phyloP scores from a whole-genome alignment of 2,329 filamentous ascomycete genomes.

The Amauroascus verrucosus region DNA sequence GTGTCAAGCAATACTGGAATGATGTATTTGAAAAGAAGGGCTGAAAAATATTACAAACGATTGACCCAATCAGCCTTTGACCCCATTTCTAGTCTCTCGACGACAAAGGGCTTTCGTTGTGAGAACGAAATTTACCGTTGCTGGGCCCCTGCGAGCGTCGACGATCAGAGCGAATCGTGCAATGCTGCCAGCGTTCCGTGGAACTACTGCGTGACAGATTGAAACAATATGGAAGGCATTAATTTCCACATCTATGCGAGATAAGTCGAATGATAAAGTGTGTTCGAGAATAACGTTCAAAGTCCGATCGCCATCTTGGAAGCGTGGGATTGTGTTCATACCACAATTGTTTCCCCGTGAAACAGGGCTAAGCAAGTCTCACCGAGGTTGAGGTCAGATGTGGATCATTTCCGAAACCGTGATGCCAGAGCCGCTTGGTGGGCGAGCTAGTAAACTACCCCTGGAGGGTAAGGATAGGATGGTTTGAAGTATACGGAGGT shows the following conservation, averaged over 20 bases:
- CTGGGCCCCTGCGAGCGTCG: too few relatives aligned
- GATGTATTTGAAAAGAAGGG: conserved; percentile 23
- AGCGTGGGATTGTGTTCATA: background rate
- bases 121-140: too few relatives aligned
- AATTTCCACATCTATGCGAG: background rate
- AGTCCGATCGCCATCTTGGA: background rate
- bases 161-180: background rate
- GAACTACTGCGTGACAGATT: background rate
- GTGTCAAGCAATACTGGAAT: conserved; percentile 28
- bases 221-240: background rate
- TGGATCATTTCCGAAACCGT: background rate
- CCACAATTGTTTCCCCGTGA: background rate
- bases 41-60: background rate
- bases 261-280: background rate
- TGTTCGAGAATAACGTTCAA: background rate
- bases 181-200: background rate
- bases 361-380: background rate
- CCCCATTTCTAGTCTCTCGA: background rate
- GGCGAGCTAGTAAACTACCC: background rate
- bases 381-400: background rate
- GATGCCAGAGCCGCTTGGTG: background rate
- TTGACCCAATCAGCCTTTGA: background rate
- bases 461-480: background rate
- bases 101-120: too few relatives aligned
- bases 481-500: background rate